Conservation (phyloP, 2,329 filamentous ascomycete genomes). For the Chaetomium strumarium region DNA sequence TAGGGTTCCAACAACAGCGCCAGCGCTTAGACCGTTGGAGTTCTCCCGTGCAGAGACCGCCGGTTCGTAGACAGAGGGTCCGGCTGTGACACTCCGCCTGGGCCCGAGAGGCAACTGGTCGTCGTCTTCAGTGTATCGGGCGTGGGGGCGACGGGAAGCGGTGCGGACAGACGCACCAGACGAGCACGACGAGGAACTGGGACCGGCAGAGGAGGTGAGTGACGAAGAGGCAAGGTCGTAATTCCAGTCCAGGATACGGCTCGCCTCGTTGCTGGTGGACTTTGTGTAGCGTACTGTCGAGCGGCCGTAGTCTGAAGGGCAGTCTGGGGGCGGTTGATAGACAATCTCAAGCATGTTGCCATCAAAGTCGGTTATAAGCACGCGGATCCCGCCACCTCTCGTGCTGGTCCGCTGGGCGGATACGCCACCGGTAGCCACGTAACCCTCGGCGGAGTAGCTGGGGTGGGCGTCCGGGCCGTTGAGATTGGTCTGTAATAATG, state of each 20-base stretch:
- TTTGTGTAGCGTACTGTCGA: constrained; percentile 32
- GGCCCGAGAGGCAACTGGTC: constrained; percentile 11
- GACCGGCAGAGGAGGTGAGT: constrained; percentile 22
- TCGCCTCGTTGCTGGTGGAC: constrained; percentile 36
- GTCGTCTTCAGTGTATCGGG: constrained; percentile 31
- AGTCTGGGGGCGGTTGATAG: constrained; percentile 41
- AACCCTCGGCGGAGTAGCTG: constrained; percentile 21
- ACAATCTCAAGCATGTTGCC: constrained; percentile 80
- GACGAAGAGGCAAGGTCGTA: constrained; percentile 37
- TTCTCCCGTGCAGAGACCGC: constrained; percentile 31
- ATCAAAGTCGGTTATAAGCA: constrained; percentile 69
- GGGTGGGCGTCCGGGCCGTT: constrained; percentile 25
- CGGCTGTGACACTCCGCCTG: constrained; percentile 27
- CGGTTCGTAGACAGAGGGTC: constrained; percentile 24
- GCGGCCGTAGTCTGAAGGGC: constrained; percentile 32
- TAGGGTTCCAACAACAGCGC: constrained; percentile 66
- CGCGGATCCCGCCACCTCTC: constrained; percentile 35
- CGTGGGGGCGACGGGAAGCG: constrained; percentile 24
- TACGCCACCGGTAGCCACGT: constrained; percentile 13
- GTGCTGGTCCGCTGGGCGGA: constrained; percentile 15
- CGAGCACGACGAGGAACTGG: constrained; percentile 15
- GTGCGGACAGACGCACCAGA: constrained; percentile 18
- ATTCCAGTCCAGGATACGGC: constrained; percentile 45
- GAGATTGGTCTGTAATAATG: constrained; percentile 56
- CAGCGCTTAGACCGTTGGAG: constrained; percentile 45